Evolutionary conservation across 306 rosid species (phyloP), one percentile per base, ranked within the genome.

Genomic region (Ziziphus jujuba): DNA sequence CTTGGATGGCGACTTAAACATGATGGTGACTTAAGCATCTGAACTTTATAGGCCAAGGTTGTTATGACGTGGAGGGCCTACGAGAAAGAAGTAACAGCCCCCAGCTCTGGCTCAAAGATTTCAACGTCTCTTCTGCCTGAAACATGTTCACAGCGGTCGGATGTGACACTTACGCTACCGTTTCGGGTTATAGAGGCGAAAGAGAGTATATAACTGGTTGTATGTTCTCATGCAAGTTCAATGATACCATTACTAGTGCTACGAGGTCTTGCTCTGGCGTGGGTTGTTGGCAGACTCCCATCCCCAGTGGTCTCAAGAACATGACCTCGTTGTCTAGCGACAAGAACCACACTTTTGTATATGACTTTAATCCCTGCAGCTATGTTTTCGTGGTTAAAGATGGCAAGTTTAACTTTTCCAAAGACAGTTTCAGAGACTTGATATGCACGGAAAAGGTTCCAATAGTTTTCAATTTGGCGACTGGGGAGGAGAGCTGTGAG

Each of bases 201-300:
- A n/a, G 23, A 15, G 20, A 3, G 5, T 52, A 43, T 34, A 52
- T 17, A 5, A 44, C 59, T 0, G 65, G 59, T 7, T 70, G 66
- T 20, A 9, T 59, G 11, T 70, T 59, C 4, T 2, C 6, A 3
- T 59, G 58, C 16, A 4, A n/a, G 22, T 0, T 1, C 56, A 13
- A 2, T 4, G 2, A 35, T 36, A 15, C 15, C 0, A 9, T 49
- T 4, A 16, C 53, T 14, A 14, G 9, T 15, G 24, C 24, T 9
- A 44, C n/a, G n/a, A n/a, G n/a, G 9, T 40, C 67, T 11, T 74
- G 79, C 57, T 48, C 62, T 10, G 79, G 73, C 3, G 62, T 61
- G 7, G 79, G 74, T 9, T 79, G 83, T 12, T 69, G 79, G 23
- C 50, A 69, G 15, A 65, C 20, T 12, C 0, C 58, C 8, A 69